Conservation (phyloP, 1,139 yeast species). For the Blastobotrys indianensis region DNA sequence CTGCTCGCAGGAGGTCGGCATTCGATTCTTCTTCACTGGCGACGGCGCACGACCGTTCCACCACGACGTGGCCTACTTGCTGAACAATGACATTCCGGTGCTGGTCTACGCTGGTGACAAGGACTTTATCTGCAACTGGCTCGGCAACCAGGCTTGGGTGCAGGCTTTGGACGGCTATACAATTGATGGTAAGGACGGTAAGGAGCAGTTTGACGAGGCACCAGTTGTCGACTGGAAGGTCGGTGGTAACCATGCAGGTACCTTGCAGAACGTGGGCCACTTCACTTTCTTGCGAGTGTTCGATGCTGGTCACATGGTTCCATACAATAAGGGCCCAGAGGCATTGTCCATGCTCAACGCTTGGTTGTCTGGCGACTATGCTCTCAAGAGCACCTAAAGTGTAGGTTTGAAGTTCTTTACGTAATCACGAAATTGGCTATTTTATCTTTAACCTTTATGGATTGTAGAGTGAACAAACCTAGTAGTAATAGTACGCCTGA, state of each 20-base stretch:
- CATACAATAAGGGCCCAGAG: constrained; percentile 66
- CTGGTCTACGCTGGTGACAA: constrained; percentile 85
- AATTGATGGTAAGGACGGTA: constrained; percentile 45
- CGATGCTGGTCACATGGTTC: constrained; percentile 64
- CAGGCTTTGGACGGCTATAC: constrained; percentile 42
- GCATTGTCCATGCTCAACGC: constrained; percentile 66
- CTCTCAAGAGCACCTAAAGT: constrained; percentile 24
- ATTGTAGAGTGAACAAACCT: too few species aligned
- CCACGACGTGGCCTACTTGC: constrained; percentile 50
- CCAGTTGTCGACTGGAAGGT: constrained; percentile 39
- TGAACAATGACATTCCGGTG: constrained; percentile 59
- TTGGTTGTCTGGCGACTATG: constrained; percentile 45
- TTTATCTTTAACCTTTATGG: too few species aligned
- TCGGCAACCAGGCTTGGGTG: constrained; percentile 80
- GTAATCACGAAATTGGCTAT: too few species aligned
- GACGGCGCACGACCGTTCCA: constrained; percentile 64
- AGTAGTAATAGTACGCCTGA: constrained; percentile 1
- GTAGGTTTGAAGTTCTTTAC: too few species aligned
- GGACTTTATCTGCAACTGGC: constrained; percentile 87
- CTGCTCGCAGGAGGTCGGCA: constrained; percentile 50
- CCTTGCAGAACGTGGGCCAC: constrained; percentile 42
- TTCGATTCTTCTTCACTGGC: constrained; percentile 71
- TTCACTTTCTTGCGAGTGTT: constrained; percentile 55
- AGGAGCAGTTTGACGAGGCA: constrained; percentile 26
- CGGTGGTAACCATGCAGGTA: constrained; percentile 22